Conservation (phyloP, 2,329 filamentous ascomycete genomes). For the Apiospora hydei region DNA sequence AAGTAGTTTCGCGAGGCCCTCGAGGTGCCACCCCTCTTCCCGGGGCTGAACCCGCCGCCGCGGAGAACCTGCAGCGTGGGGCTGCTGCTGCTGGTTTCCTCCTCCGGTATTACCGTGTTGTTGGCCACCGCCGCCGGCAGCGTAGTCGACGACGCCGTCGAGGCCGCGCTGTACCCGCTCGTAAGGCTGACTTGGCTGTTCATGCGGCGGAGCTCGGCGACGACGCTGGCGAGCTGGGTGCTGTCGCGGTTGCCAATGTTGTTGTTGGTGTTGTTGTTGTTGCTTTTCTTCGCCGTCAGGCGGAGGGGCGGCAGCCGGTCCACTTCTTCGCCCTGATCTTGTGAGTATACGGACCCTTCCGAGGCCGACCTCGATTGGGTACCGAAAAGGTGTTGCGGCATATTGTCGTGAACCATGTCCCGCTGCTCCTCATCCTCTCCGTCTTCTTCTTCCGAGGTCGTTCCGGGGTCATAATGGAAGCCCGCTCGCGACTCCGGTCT, state of each 20-base stretch:
- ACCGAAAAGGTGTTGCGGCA: neutral
- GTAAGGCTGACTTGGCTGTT: constrained; percentile 59
- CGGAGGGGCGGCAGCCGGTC: constrained; percentile 6
- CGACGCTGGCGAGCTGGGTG: constrained; percentile 48
- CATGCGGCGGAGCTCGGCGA: constrained; percentile 63
- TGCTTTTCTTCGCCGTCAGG: neutral
- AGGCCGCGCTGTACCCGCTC: constrained; percentile 49
- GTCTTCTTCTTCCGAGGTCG: neutral
- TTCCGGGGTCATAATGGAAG: neutral
- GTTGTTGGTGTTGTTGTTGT: neutral
- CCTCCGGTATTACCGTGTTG: constrained; percentile 41
- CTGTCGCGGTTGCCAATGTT: constrained; percentile 25
- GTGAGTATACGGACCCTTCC: neutral
- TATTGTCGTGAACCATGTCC: neutral
- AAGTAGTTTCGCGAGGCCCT: neutral
- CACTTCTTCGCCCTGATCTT: neutral
- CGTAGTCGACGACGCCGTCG: neutral
- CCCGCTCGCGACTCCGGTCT: neutral
- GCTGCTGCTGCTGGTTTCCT: constrained; percentile 47
- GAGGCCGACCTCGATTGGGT: neutral
- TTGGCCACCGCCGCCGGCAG: neutral
- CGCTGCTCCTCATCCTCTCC: neutral
- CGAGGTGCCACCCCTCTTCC: constrained; percentile 36
- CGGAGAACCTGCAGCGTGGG: constrained; percentile 49
- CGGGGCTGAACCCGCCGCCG: constrained; percentile 48